Percentiles rank a stretch among this genome's conserved stretches.
These are phyloP conservation scores for Coemansia asiatica DNA, from an alignment of 192 early-diverging fungal genomes.

Conservation along the genomic window DNA sequence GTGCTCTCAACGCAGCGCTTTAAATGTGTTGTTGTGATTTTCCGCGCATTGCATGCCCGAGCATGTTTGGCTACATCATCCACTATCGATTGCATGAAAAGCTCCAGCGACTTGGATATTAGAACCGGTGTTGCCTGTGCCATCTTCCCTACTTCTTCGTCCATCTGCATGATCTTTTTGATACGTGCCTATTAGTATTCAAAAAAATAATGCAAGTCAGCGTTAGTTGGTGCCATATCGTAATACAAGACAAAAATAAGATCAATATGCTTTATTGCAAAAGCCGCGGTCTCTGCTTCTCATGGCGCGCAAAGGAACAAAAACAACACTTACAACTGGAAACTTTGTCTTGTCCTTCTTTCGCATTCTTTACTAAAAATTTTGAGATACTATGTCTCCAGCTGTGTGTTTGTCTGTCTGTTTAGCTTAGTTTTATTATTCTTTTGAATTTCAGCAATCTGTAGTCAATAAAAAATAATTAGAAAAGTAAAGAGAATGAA, in stretches of 20 bases:
- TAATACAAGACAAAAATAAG: not conserved
- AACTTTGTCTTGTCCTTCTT: slow-evolving; percentile 93
- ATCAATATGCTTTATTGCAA: not conserved
- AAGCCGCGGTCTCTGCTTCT: not conserved
- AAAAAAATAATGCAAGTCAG: not conserved
- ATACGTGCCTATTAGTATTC: slow-evolving; percentile 78
- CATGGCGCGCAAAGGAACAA: too few relatives aligned
- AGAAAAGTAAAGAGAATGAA: not conserved
- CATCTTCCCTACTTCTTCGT: slow-evolving; percentile 99
- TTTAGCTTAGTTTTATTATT: too few relatives aligned
- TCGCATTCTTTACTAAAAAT: slow-evolving; percentile 59
- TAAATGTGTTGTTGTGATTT: slow-evolving; percentile 84
- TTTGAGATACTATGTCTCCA: too few relatives aligned
- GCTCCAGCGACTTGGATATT: slow-evolving; percentile 85
- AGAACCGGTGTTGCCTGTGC: slow-evolving; percentile 94
- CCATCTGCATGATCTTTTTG: slow-evolving; percentile 99
- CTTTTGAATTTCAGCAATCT: not conserved
- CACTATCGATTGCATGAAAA: slow-evolving; percentile 93
- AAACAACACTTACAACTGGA: slow-evolving; percentile 71
- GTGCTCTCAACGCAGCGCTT: slow-evolving; percentile 71
- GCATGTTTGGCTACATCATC: slow-evolving; percentile 84
- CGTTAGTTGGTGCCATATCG: too few relatives aligned
- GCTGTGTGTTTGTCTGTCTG: too few relatives aligned
- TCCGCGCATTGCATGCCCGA: slow-evolving; percentile 73
- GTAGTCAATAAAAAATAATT: not conserved